These are phyloP conservation scores for Phialemoniopsis sp. DNA, from an alignment of 2,329 filamentous ascomycete genomes.

Conservation along the genomic window DNA sequence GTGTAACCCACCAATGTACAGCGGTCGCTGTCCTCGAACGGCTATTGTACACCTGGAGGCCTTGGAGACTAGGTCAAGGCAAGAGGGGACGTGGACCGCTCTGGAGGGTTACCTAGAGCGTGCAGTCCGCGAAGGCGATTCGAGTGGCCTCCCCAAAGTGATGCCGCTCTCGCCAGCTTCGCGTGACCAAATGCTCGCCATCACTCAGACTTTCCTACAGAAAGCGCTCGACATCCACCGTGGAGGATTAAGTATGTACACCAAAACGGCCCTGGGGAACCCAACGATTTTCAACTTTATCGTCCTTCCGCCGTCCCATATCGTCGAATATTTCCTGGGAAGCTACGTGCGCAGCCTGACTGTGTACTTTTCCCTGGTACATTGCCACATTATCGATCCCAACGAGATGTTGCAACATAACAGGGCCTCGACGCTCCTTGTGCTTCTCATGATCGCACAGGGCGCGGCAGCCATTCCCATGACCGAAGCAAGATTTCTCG, in stretches of 20 bases:
- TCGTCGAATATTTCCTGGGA: constrained; percentile 63
- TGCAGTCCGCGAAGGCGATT: constrained; percentile 25
- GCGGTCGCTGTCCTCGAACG: constrained; percentile 40
- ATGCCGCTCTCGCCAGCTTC: constrained; percentile 43
- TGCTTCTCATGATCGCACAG: constrained; percentile 70
- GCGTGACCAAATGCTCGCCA: constrained; percentile 66
- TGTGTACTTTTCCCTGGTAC: constrained; percentile 61
- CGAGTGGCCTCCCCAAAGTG: constrained; percentile 32
- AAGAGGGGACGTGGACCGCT: constrained; percentile 40
- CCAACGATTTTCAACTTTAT: constrained; percentile 56
- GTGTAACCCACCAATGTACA: constrained; percentile 41
- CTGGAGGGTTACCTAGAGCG: constrained; percentile 34
- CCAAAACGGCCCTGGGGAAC: constrained; percentile 13
- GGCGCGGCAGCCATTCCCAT: constrained; percentile 64
- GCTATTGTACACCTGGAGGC: constrained; percentile 47
- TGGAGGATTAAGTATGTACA: constrained; percentile 35
- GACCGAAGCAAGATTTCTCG: constrained; percentile 60
- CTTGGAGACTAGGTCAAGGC: constrained; percentile 43
- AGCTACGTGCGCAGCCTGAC: constrained; percentile 64
- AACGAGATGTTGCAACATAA: constrained; percentile 66
- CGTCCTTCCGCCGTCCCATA: constrained; percentile 60
- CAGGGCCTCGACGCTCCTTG: constrained; percentile 59
- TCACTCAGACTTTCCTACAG: constrained; percentile 66
- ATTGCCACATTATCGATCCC: constrained; percentile 56
- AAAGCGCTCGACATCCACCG: constrained; percentile 67